Conservation (phyloP, 805 yeast genomes). For the Diddensiella transvaalensis region DNA sequence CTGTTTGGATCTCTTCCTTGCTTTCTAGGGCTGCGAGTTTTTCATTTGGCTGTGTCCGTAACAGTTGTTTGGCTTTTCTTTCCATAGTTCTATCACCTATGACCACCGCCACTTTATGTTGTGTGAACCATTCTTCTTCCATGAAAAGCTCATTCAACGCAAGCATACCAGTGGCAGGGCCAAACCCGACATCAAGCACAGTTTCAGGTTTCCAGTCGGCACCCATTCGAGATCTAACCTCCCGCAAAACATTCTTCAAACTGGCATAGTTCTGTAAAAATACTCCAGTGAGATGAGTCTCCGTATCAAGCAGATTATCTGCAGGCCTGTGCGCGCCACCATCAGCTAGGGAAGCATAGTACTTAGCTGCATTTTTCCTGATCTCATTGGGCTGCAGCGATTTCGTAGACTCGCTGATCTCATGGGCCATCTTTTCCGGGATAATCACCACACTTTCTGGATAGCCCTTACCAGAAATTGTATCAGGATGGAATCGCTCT, state of each 20-base stretch:
- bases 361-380: constrained; percentile 56
- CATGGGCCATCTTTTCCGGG: constrained; percentile 54
- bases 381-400: constrained; percentile 61
- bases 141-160: constrained; percentile 85
- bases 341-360: constrained; percentile 49
- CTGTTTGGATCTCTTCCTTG: not conserved
- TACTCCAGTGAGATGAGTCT: constrained; percentile 74
- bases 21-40: not conserved
- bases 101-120: constrained; percentile 65
- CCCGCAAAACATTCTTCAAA: constrained; percentile 59
- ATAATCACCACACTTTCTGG: constrained; percentile 47
- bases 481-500: constrained; percentile 52
- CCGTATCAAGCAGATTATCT: constrained; percentile 41
- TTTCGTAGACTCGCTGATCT: constrained; percentile 61
- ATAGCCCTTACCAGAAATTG: constrained; percentile 54
- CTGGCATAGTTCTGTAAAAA: constrained; percentile 81
- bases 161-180: constrained; percentile 89
- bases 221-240: constrained; percentile 56
- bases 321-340: constrained; percentile 53
- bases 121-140: constrained; percentile 48
- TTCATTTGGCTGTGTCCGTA: constrained; percentile 56
- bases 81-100: constrained; percentile 73
- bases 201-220: constrained; percentile 56
- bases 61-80: constrained; percentile 69
- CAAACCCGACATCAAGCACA: constrained; percentile 77